Evolutionary conservation across 2,329 filamentous ascomycete species (phyloP).

Genomic region (Elsinoe perseae): DNA sequence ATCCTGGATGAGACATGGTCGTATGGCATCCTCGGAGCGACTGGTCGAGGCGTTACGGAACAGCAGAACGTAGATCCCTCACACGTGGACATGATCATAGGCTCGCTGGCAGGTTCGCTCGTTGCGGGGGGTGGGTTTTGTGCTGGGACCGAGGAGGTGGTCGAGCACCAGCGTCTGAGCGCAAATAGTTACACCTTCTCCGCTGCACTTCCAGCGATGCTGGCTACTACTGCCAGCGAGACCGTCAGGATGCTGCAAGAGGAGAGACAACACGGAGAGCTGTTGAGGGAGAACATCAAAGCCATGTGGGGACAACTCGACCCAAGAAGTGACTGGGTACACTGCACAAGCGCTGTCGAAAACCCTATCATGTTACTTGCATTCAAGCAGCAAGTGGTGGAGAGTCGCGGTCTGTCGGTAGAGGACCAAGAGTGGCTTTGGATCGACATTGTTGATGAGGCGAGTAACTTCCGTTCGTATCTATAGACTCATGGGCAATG

Average conservation of each 20-base stretch:
- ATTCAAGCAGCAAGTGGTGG: slow-evolving; percentile 75
- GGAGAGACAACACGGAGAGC: slow-evolving; percentile 70
- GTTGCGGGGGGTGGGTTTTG: slow-evolving; percentile 95
- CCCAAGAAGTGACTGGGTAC: slow-evolving; percentile 86
- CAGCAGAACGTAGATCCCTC: slow-evolving; percentile 91
- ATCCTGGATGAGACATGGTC: slow-evolving; percentile 98
- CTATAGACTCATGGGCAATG: background rate
- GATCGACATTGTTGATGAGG: slow-evolving; percentile 94
- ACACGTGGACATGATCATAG: slow-evolving; percentile 95
- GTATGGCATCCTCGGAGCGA: slow-evolving; percentile 87
- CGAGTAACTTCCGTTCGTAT: slow-evolving; percentile 38
- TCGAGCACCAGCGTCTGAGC: slow-evolving; percentile 92
- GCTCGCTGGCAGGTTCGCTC: slow-evolving; percentile 80
- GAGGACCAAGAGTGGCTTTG: slow-evolving; percentile 78
- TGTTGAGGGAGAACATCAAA: slow-evolving; percentile 78
- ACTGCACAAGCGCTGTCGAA: slow-evolving; percentile 69
- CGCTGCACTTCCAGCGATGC: slow-evolving; percentile 83
- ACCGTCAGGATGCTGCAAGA: slow-evolving; percentile 79
- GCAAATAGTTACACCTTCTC: slow-evolving; percentile 92
- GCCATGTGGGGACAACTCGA: slow-evolving; percentile 81
- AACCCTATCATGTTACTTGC: slow-evolving; percentile 82
- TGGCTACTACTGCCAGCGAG: slow-evolving; percentile 92
- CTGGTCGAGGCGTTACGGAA: slow-evolving; percentile 86
- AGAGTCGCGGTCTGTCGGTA: slow-evolving; percentile 56
- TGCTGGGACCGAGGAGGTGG: slow-evolving; percentile 80